Evolutionary conservation across 441 rosid species (phyloP).

Genomic region (Pelargonium myrrhifolium): DNA sequence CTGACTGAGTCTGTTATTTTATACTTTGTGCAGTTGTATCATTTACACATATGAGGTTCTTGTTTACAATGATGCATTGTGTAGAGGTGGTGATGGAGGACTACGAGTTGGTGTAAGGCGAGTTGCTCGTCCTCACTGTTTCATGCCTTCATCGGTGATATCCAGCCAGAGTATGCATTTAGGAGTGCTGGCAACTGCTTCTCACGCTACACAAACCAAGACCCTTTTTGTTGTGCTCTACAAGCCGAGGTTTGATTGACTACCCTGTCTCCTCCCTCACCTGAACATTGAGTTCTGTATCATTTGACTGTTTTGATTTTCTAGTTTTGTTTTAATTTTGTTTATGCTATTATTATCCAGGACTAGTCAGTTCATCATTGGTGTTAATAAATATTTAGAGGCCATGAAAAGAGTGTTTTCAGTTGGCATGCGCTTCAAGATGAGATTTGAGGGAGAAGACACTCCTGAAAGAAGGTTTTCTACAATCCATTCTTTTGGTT

Average conservation of each 20-base stretch:
- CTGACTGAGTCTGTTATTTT: not conserved
- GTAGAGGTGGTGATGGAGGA: slow-evolving; percentile 64
- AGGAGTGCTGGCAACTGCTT: slow-evolving; percentile 96
- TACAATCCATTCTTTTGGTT: slow-evolving; percentile 5
- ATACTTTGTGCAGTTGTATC: not conserved
- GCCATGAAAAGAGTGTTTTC: slow-evolving; percentile 48
- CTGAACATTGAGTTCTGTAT: not conserved
- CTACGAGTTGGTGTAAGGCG: slow-evolving; percentile 81
- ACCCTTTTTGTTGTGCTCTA: slow-evolving; percentile 76
- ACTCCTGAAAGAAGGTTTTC: slow-evolving; percentile 79
- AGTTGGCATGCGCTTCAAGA: slow-evolving; percentile 82
- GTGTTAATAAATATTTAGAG: slow-evolving; percentile 66
- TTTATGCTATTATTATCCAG: slow-evolving; percentile 26
- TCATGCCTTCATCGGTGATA: slow-evolving; percentile 82
- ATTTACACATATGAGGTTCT: slow-evolving; percentile 5
- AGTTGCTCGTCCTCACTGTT: slow-evolving; percentile 51
- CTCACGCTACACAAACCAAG: slow-evolving; percentile 73
- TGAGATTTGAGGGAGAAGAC: slow-evolving; percentile 97
- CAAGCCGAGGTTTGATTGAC: slow-evolving; percentile 69
- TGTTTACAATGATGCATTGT: slow-evolving; percentile 13
- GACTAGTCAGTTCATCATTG: slow-evolving; percentile 73
- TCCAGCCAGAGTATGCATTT: slow-evolving; percentile 97
- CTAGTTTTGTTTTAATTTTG: slow-evolving; percentile 1
- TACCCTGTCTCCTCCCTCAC: not conserved
- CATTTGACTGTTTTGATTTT: not conserved